Evolutionary conservation across 768 basidiomycete species (phyloP).

Genomic region (Tremella fuciformis): DNA sequence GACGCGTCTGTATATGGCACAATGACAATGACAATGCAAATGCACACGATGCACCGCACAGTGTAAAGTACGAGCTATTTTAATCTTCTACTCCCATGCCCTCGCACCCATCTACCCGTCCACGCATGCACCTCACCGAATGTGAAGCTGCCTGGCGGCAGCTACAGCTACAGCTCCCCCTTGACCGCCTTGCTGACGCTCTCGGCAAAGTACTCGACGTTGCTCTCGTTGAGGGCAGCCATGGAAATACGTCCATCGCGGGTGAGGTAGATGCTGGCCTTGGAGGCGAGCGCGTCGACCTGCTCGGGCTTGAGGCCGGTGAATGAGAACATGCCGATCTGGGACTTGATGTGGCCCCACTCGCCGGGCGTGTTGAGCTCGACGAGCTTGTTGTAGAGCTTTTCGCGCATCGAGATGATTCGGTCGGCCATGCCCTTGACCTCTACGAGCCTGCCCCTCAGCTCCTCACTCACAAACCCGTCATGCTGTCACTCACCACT

Average conservation of each 20-base stretch:
- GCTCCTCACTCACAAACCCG: background rate
- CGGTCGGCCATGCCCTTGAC: slow-evolving; percentile 88
- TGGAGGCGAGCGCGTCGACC: slow-evolving; percentile 47
- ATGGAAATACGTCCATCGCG: slow-evolving; percentile 75
- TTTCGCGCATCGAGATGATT: slow-evolving; percentile 85
- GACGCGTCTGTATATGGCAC: too few relatives aligned
- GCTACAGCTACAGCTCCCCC: slow-evolving; percentile 49
- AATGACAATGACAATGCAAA: too few relatives aligned
- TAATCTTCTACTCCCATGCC: too few relatives aligned
- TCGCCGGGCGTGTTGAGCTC: slow-evolving; percentile 81
- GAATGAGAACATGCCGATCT: slow-evolving; percentile 63
- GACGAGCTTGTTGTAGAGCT: slow-evolving; percentile 60
- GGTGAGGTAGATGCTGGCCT: slow-evolving; percentile 51
- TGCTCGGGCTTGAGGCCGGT: slow-evolving; percentile 47
- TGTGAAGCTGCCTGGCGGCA: too few relatives aligned
- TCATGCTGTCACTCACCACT: slow-evolving; percentile 43
- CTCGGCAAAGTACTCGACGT: slow-evolving; percentile 59
- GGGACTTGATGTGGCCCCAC: slow-evolving; percentile 93
- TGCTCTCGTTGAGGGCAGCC: slow-evolving; percentile 80
- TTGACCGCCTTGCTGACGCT: slow-evolving; percentile 52
- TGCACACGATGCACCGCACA: too few relatives aligned
- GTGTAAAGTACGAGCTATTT: too few relatives aligned
- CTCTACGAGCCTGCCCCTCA: slow-evolving; percentile 56
- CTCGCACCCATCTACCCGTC: too few relatives aligned
- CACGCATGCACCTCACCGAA: too few relatives aligned